phyloP scores from a whole-genome alignment of 2,329 filamentous ascomycete species.

The Pseudofabraea citricarpa region DNA sequence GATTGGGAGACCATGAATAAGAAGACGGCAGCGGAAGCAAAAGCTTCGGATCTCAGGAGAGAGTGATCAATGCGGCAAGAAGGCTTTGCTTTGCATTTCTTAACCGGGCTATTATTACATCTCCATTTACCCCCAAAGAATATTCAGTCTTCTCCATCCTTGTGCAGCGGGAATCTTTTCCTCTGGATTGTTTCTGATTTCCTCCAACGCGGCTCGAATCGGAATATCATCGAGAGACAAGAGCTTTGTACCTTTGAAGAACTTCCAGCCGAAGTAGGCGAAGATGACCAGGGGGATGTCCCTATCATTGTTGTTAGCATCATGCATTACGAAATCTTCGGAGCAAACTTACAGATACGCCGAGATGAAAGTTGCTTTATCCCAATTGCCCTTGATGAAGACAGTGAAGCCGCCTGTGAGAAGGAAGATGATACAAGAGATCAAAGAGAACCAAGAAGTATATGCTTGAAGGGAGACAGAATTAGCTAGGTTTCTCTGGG shows the following conservation, averaged over 20 bases:
- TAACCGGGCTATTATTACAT: no score
- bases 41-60: no score
- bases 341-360: conserved; percentile 52
- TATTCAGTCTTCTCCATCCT: conserved; percentile 27
- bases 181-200: conserved; percentile 30
- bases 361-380: conserved; percentile 51
- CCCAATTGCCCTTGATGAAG: conserved; percentile 57
- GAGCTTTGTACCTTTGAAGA: conserved; percentile 43
- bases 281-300: conserved; percentile 36
- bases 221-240: conserved; percentile 32
- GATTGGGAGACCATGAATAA: no score
- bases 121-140: conserved; percentile 29
- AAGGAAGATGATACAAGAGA: conserved; percentile 58
- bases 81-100: no score
- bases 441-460: conserved; percentile 54
- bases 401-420: conserved; percentile 65
- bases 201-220: conserved; percentile 31
- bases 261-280: conserved; percentile 46
- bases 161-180: conserved; percentile 21
- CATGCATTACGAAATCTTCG: no score
- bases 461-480: conserved; percentile 36
- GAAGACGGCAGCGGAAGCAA: no score
- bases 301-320: conserved; percentile 22
- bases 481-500: no score
- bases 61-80: no score